phyloP scores from a whole-genome alignment of 2,329 filamentous ascomycete genomes.

The Beauveria varroae region DNA sequence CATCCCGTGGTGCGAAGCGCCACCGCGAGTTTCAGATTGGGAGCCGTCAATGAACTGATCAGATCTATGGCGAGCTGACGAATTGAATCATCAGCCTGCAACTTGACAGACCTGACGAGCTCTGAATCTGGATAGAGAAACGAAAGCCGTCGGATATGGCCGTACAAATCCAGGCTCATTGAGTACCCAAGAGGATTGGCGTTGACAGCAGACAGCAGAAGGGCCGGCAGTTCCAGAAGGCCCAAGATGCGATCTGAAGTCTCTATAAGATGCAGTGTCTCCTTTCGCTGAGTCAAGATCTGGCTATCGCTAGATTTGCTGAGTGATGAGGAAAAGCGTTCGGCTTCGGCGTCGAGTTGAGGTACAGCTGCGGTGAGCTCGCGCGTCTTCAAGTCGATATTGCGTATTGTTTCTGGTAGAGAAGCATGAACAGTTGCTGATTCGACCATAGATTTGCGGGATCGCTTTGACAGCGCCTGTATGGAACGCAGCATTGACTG shows the following conservation, averaged over 20 bases:
- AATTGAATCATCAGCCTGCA: slow-evolving; percentile 80
- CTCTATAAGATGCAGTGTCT: slow-evolving; percentile 70
- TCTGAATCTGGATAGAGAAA: slow-evolving; percentile 73
- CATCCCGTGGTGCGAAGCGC: slow-evolving; percentile 88
- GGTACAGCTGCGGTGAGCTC: slow-evolving; percentile 68
- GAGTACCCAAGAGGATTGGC: slow-evolving; percentile 67
- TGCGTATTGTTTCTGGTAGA: slow-evolving; percentile 63
- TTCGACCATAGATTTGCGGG: slow-evolving; percentile 74
- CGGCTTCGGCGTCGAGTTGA: slow-evolving; percentile 67
- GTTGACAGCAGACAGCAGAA: slow-evolving; percentile 73
- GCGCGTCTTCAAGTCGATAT: slow-evolving; percentile 56
- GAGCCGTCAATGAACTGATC: slow-evolving; percentile 66
- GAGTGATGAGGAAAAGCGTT: slow-evolving; percentile 76
- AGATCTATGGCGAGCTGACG: slow-evolving; percentile 81
- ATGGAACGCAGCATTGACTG: slow-evolving; percentile 77
- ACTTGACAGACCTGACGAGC: slow-evolving; percentile 63
- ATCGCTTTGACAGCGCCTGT: slow-evolving; percentile 82
- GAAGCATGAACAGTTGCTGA: slow-evolving; percentile 73
- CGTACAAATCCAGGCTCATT: slow-evolving; percentile 81
- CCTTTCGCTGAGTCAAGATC: slow-evolving; percentile 65
- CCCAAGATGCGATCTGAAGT: slow-evolving; percentile 88
- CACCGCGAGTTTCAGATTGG: slow-evolving; percentile 77
- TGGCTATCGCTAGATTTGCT: slow-evolving; percentile 64
- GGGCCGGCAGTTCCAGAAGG: slow-evolving; percentile 78
- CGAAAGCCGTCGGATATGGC: slow-evolving; percentile 84